Evolutionary conservation across 2,329 filamentous ascomycete genomes (phyloP).

Genomic region (Penicillium sp.): DNA sequence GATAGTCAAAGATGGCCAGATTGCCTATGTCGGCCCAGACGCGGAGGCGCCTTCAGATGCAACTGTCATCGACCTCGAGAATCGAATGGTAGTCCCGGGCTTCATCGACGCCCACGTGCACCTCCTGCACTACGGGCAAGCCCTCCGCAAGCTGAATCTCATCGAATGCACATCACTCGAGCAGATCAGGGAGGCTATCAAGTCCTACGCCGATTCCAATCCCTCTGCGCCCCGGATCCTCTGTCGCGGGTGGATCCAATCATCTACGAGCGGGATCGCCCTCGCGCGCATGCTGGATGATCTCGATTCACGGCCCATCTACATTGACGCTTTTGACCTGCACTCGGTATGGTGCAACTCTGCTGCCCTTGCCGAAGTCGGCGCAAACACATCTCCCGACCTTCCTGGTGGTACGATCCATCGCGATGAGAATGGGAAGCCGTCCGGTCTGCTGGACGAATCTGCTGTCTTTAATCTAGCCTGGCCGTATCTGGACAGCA

Average conservation of each 20-base stretch:
- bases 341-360: slow-evolving; percentile 56
- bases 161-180: slow-evolving; percentile 45
- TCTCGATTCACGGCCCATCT: slow-evolving; percentile 52
- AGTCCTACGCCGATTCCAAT: slow-evolving; percentile 43
- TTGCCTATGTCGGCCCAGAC: slow-evolving; percentile 45
- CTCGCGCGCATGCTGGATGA: slow-evolving; percentile 52
- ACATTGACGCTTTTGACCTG: slow-evolving; percentile 53
- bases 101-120: slow-evolving; percentile 57
- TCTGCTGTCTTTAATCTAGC: slow-evolving; percentile 49
- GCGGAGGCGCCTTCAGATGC: slow-evolving; percentile 24
- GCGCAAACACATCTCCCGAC: slow-evolving; percentile 43
- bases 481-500: slow-evolving; percentile 51
- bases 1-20: slow-evolving; percentile 45
- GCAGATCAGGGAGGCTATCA: slow-evolving; percentile 49
- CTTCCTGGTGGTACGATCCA: slow-evolving; percentile 52
- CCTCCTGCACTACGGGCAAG: slow-evolving; percentile 53
- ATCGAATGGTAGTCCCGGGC: slow-evolving; percentile 46
- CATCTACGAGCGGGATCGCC: slow-evolving; percentile 48
- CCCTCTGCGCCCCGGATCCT: slow-evolving; percentile 46
- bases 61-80: slow-evolving; percentile 37
- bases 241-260: slow-evolving; percentile 54
- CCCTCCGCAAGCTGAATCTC: slow-evolving; percentile 49
- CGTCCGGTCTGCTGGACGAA: slow-evolving; percentile 51
- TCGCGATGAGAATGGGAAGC: slow-evolving; percentile 46
- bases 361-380: slow-evolving; percentile 50